Conservation (phyloP, 306 rosid genomes). For the Citrullus mucosospermus region DNA sequence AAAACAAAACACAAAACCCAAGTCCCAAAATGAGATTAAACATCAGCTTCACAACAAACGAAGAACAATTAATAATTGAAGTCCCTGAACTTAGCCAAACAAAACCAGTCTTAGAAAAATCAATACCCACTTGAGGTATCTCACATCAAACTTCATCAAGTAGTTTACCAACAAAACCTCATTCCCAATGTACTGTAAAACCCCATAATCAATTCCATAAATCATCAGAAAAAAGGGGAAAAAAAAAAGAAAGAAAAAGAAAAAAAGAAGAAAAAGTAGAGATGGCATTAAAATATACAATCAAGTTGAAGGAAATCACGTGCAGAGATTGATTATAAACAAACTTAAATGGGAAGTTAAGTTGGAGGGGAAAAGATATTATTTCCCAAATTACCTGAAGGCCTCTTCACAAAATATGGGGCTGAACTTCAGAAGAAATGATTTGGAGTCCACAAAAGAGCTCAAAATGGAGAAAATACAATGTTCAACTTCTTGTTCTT, state of each 20-base stretch:
- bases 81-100: background rate
- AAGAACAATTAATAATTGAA: background rate
- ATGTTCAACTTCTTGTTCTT: background rate
- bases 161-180: background rate
- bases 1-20: background rate
- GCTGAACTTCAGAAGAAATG: background rate
- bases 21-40: background rate
- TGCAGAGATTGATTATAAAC: constrained; percentile 9
- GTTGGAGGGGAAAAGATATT: background rate
- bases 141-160: background rate
- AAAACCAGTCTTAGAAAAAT: background rate
- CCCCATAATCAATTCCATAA: background rate
- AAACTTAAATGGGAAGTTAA: background rate
- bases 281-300: constrained; percentile 14
- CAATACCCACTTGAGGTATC: constrained; percentile 16
- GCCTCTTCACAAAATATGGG: background rate
- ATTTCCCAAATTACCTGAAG: background rate
- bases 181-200: background rate
- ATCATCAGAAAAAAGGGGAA: background rate
- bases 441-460: background rate
- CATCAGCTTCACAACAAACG: background rate
- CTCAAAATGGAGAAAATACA: background rate
- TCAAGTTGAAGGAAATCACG: constrained; percentile 24
- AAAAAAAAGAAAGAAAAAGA: background rate
- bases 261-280: too few relatives aligned